phyloP scores from a whole-genome alignment of 495 filamentous ascomycete genomes.

The Aspergillus heteromorphus region DNA sequence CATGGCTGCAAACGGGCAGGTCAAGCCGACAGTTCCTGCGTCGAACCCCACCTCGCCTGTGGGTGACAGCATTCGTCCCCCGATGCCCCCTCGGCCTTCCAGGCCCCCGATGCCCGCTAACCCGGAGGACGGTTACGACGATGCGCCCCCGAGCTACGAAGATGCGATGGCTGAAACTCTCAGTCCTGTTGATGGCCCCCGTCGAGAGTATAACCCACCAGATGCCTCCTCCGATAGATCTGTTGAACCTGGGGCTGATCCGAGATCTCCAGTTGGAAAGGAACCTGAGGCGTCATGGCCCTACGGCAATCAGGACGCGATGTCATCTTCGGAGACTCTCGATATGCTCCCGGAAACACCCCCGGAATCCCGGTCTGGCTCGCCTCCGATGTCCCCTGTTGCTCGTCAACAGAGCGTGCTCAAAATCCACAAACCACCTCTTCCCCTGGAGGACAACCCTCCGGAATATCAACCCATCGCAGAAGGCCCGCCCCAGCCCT shows the following conservation, averaged over 20 bases:
- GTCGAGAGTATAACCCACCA: constrained; percentile 59
- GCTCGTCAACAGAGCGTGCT: constrained; percentile 35
- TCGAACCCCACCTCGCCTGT: constrained; percentile 21
- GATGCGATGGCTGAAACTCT: constrained; percentile 83
- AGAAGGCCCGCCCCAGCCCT: constrained; percentile 13
- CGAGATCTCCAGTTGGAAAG: constrained; percentile 32
- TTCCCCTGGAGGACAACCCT: constrained; percentile 30
- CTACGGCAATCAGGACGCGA: constrained; percentile 20
- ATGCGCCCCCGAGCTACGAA: constrained; percentile 75
- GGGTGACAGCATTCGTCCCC: constrained; percentile 22
- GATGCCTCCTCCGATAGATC: constrained; percentile 32
- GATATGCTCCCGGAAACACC: constrained; percentile 45
- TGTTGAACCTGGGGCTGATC: constrained; percentile 39
- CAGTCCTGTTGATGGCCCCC: constrained; percentile 57
- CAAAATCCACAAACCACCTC: constrained; percentile 27
- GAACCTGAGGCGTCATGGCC: constrained; percentile 20
- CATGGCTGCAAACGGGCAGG: constrained; percentile 42
- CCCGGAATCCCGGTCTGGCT: constrained; percentile 34
- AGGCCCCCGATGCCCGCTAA: constrained; percentile 18
- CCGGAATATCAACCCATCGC: constrained; percentile 36
- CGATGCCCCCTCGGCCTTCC: constrained; percentile 32
- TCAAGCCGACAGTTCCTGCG: constrained; percentile 19
- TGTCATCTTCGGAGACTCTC: constrained; percentile 41
- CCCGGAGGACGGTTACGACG: constrained; percentile 46
- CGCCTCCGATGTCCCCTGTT: constrained; percentile 31